Evolutionary conservation across 768 basidiomycete species (phyloP), one percentile per base, ranked within the genome.

Genomic region (Lentinula detonsa): DNA sequence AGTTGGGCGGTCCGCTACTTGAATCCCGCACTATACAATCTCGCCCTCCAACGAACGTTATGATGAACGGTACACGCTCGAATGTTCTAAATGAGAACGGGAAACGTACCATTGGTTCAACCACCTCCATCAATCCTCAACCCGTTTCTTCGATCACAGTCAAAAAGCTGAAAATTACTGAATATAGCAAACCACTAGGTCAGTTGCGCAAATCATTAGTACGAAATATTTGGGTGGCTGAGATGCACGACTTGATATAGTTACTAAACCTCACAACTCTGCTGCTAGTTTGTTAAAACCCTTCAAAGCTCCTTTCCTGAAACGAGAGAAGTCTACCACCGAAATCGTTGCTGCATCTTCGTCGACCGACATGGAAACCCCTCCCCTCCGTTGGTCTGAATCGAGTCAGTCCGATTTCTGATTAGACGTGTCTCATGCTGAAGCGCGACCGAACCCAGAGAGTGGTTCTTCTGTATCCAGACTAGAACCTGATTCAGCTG

Each of bases 261-360:
- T 79, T 13, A 84, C 83, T 7, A 81, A 28, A 40, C 57, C 57
- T n/a, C n/a, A 34, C 65, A 68, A 64, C 52, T 83, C 82, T 7
- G 74, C 70, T 0, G 66, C 64, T 28, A 65, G 65, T 57, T 65
- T 85, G 55, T 75, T 66, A 46, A 86, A 83, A 66, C 85, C 85
- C 2, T 80, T 77, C 73, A 76, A 73, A 59, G 67, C 68, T 1
- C 74, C 78, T 1, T 74, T 73, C 65, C 76, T 66, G 55, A 68
- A 66, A 0, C 68, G 72, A 6, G 5, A 9, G 8, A n/a, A 18
- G 23, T 45, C 65, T 23, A 40, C 28, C 45, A 1, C 34, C 16
- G 23, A 57, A 39, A 4, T 35, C 21, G 13, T 4, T 48, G n/a
- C 15, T 28, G 21, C 50, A 9, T 23, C 23, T 28, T 4, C 28